Evolutionary conservation across 805 yeast species (phyloP).

Genomic region (Tetrapisispora fleetii): DNA sequence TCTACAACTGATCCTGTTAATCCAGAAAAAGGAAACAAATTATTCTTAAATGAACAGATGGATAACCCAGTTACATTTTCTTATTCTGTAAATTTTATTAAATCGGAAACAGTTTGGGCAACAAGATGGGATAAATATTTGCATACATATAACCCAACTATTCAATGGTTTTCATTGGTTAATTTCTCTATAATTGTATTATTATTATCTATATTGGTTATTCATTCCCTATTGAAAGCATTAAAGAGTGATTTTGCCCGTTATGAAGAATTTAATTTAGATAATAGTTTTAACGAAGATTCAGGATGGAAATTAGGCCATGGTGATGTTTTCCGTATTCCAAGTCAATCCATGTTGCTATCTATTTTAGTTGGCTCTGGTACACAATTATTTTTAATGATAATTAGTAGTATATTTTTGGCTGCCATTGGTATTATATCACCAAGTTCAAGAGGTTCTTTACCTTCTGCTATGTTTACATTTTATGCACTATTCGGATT

Average conservation of each 20-base stretch:
- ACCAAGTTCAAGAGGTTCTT: slow-evolving; percentile 90
- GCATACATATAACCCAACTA: slow-evolving; percentile 82
- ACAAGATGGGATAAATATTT: slow-evolving; percentile 97
- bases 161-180: slow-evolving; percentile 91
- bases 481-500: slow-evolving; percentile 73
- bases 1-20: slow-evolving; percentile 19
- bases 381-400: slow-evolving; percentile 70
- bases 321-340: slow-evolving; percentile 90
- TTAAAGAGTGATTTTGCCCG: slow-evolving; percentile 76
- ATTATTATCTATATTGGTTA: slow-evolving; percentile 65
- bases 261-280: slow-evolving; percentile 82
- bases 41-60: slow-evolving; percentile 39
- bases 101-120: slow-evolving; percentile 81
- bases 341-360: slow-evolving; percentile 55
- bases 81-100: slow-evolving; percentile 69
- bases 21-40: slow-evolving; percentile 23
- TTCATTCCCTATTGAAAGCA: slow-evolving; percentile 68
- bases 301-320: slow-evolving; percentile 95
- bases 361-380: slow-evolving; percentile 87
- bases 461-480: slow-evolving; percentile 82
- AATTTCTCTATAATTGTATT: slow-evolving; percentile 78
- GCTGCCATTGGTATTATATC: slow-evolving; percentile 85
- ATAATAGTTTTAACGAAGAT: slow-evolving; percentile 81
- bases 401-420: slow-evolving; percentile 59
- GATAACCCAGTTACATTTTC: slow-evolving; percentile 62